Base-by-base conservation (phyloP, 2,329 filamentous ascomycete genomes). In the Curvularia spicifera region DNA sequence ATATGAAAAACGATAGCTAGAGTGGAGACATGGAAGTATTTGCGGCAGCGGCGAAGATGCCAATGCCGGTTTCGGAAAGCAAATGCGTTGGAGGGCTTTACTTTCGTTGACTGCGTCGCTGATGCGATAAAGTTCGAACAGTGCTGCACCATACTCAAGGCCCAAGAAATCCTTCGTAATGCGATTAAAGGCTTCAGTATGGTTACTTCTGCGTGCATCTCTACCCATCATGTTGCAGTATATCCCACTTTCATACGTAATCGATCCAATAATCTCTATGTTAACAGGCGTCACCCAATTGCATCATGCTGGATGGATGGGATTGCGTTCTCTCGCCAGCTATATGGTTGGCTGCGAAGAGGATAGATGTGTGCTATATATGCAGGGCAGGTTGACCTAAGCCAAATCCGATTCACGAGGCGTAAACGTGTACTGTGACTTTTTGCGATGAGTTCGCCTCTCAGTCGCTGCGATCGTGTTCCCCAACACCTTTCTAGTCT, bases 221-320 rank as follows among this genome's bases (percentile, higher is more conserved):
- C 35, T 42, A 20, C 43, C 52, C 59, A 65, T 60, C 61, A 65
- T 66, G 47, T 65, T 66, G 53, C 59, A 63, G 3, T 57, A 63
- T 18, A 66, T 65, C 1, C 61, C 64, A 35, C 64, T 61, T 18
- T 66, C 61, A 26, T 63, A 64, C 7, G 59, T 66, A 1, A 61
- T 61, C 2, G 64, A 59, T 35, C 61, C 56, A 2, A 66, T 40
- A 12, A 66, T 63, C 31, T 66, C 59, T 3, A 57, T 51, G 29
- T 61, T 49, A 10, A 65, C 64, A 10, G 47, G 47, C 15, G 37
- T 56, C 7, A 31, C 47, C 53, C 53, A 51, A 9, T 58, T 44
- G 15, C 51, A 45, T 15, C 42, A 50, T 4, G 39, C 18, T 8
- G 56, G 45, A 35, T 4, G 45, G 56, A 31, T 51, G 1, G 26